Evolutionary conservation across 2,329 filamentous ascomycete genomes (phyloP), one percentile per base, ranked within the genome.

Genomic region (Parasarocladium wereldwijsianum): DNA sequence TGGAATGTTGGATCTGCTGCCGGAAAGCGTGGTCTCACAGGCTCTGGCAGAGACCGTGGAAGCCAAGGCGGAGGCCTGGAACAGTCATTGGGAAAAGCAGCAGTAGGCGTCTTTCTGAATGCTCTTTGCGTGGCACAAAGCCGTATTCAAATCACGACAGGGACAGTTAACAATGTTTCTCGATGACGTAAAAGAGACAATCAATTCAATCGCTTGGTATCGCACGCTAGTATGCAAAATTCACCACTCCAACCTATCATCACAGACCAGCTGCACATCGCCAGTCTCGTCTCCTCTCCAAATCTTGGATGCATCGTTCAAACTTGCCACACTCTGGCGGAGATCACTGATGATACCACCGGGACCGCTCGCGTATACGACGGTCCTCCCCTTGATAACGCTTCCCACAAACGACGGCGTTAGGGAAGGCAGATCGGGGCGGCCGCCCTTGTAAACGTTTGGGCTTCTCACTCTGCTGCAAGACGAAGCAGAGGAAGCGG

Each of bases 311-410:
- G 58, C 64, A 6, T 58, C 57, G 46, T 75, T 76, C 18, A 56
- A 58, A 6, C 39, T 41, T 2, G 70, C 69, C 5, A 76, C 67
- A 2, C 59, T 60, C 5, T 36, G 46, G 15, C 71, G 54, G 34
- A 77, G 40, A 31, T 72, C 68, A 11, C 55, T 57, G 5, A 74
- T 62, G 64, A 77, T 72, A 2, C 59, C 55, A 1, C 60, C 58
- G 2, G 73, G 73, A 0, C 73, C 72, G 40, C 70, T 76, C 0
- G 63, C 70, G 42, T 71, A 62, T 0, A 78, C 66, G 0, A 57
- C 53, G 0, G 67, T 71, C 10, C 62, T 49, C 0, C 68, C 70
- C 0, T 47, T 42, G 0, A 58, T 46, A 0, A 63, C 65, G 2
- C 46, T 41, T 1, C 51, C 51, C 4, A 69, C 54, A 38, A 75